phyloP scores from a whole-genome alignment of 306 rosid genomes.

The Quercus ilex region DNA sequence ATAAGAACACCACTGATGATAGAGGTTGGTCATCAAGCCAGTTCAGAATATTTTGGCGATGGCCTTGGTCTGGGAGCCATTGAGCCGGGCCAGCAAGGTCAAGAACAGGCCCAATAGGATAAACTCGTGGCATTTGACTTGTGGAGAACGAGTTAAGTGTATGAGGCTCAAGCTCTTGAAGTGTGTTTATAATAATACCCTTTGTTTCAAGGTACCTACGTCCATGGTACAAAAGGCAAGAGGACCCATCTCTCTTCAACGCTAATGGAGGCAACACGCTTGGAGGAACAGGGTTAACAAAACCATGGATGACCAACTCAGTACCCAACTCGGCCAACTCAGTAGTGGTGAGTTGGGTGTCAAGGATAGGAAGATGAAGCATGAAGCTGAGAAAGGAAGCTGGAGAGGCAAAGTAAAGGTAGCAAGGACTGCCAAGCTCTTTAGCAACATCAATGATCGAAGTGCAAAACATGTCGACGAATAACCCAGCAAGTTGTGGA shows the following conservation, averaged over 20 bases:
- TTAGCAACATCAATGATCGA: slow-evolving; percentile 51
- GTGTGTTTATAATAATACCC: slow-evolving; percentile 46
- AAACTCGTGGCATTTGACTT: slow-evolving; percentile 9
- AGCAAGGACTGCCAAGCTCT: slow-evolving; percentile 49
- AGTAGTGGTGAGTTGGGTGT: not conserved
- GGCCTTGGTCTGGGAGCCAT: slow-evolving; percentile 22
- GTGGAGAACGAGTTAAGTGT: slow-evolving; percentile 16
- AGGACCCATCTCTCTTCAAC: slow-evolving; percentile 7
- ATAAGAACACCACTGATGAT: slow-evolving; percentile 33
- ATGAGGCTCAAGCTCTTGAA: slow-evolving; percentile 36
- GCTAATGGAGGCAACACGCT: slow-evolving; percentile 25
- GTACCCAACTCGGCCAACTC: not conserved
- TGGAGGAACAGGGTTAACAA: slow-evolving; percentile 33
- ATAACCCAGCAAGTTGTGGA: slow-evolving; percentile 32
- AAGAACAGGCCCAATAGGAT: slow-evolving; percentile 35
- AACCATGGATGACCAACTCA: slow-evolving; percentile 39
- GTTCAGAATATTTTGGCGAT: not conserved
- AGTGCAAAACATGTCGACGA: slow-evolving; percentile 54
- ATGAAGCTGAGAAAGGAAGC: slow-evolving; percentile 48
- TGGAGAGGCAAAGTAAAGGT: slow-evolving; percentile 52
- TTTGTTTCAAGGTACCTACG: slow-evolving; percentile 35
- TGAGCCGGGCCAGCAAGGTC: slow-evolving; percentile 29
- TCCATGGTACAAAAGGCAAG: slow-evolving; percentile 21
- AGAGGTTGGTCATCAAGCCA: slow-evolving; percentile 33
- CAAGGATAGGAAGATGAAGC: slow-evolving; percentile 35